Base-by-base conservation (phyloP, 192 early-diverging fungal genomes). In the Podila epicladia region DNA sequence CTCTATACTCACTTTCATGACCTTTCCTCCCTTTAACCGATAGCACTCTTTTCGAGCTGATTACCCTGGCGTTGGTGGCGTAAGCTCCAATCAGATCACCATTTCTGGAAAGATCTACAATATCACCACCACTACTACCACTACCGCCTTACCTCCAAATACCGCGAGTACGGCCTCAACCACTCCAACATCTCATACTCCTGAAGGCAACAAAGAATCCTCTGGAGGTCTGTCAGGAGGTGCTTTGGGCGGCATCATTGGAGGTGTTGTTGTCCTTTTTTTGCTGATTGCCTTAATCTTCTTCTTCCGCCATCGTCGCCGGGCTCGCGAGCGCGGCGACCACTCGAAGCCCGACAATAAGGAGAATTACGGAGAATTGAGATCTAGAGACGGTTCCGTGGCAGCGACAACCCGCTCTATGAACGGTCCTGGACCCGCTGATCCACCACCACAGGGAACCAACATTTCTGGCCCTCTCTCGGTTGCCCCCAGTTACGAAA, bases 231-330 rank as follows among this genome's bases (percentile, higher is more conserved):
- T 80, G 6, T 80, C 77, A 12, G 71, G 66, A 13, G 71, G 29
- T 19, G 71, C 65, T 26, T 48, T 80, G 41, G 77, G 62, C 20
- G 77, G 71, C 24, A 80, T 80, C 33, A 73, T 80, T 26, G 77
- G 62, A 12, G 77, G 77, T 9, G 76, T 68, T 3, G 67, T 65
- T 22, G 71, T 26, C 5, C 37, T 80, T 12, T 24, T 80, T 8
- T 38, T 80, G 22, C 3, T 80, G 15, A 26, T 80, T 15, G 77
- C 71, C 8, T n/a, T 64, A 2, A 61, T 80, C 33, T 80, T 80
- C 62, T 80, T 80, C 17, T 58, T 62, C 62, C 51, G 77, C 37
- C 49, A 73, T 33, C 77, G 77, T 53, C 77, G 77, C 26, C 41
- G 48, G 9, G 70, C 20, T 38, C 65, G 77, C 11, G 77, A 80